Conservation (phyloP, 1,139 yeast genomes). For the Diutina pseudorugosa region DNA sequence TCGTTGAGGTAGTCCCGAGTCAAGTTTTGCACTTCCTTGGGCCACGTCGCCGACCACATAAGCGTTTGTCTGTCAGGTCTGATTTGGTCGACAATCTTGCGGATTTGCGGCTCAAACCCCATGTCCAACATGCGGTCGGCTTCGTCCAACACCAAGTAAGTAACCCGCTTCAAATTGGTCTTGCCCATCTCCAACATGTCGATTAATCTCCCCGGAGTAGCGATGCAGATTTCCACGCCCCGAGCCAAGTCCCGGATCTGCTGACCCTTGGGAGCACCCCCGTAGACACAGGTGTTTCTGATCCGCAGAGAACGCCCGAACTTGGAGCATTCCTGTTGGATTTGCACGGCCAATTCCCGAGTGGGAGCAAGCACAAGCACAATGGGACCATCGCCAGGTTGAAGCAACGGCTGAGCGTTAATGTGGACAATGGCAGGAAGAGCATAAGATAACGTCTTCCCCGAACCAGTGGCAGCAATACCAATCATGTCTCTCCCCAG, state of each 20-base stretch:
- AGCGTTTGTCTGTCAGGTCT: slow-evolving; percentile 97
- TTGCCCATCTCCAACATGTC: slow-evolving; percentile 94
- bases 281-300: slow-evolving; percentile 95
- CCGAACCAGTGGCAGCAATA: slow-evolving; percentile 97
- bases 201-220: slow-evolving; percentile 97
- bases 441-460: slow-evolving; percentile 94
- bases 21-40: slow-evolving; percentile 88
- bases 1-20: slow-evolving; percentile 86
- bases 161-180: slow-evolving; percentile 91
- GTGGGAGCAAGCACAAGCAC: slow-evolving; percentile 95
- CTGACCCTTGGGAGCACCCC: slow-evolving; percentile 98
- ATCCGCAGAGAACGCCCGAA: slow-evolving; percentile 87
- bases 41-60: slow-evolving; percentile 99
- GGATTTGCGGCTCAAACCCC: slow-evolving; percentile 96
- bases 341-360: slow-evolving; percentile 97
- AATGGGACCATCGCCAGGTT: slow-evolving; percentile 95
- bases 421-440: slow-evolving; percentile 95
- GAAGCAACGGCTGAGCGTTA: slow-evolving; percentile 89
- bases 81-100: slow-evolving; percentile 89
- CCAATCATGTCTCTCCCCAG: slow-evolving; percentile 99
- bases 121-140: slow-evolving; percentile 94
- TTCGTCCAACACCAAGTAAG: slow-evolving; percentile 93
- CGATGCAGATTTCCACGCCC: slow-evolving; percentile 92
- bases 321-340: slow-evolving; percentile 90
- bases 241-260: slow-evolving; percentile 91